A percentile compares a stretch with the other conserved stretches of the same genome.
Evolutionary conservation across 495 filamentous ascomycete genomes (phyloP).

Genomic region (Trichocladium antarcticum): DNA sequence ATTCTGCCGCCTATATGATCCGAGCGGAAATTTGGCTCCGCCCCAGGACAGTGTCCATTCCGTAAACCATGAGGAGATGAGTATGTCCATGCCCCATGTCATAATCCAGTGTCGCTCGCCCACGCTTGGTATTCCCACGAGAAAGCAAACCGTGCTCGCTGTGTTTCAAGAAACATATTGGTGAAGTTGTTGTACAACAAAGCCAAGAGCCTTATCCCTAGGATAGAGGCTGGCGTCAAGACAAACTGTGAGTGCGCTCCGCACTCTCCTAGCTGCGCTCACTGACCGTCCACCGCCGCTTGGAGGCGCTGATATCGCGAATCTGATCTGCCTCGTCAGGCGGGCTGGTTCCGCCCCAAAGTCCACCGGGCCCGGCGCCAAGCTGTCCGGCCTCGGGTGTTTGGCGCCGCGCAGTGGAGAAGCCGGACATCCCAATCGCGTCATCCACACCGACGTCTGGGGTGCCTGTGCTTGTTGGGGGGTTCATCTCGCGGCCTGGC

Average conservation of each 20-base stretch:
- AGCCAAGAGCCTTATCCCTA: background rate
- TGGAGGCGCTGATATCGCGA: slow-evolving; percentile 29
- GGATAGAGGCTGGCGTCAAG: background rate
- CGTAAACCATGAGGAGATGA: background rate
- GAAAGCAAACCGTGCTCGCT: too few relatives aligned
- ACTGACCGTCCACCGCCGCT: slow-evolving; percentile 39
- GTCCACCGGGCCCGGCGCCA: slow-evolving; percentile 22
- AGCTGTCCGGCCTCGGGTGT: slow-evolving; percentile 11
- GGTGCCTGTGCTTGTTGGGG: background rate
- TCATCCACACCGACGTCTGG: too few relatives aligned
- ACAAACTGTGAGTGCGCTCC: background rate
- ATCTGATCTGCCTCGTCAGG: slow-evolving; percentile 29
- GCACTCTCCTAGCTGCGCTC: slow-evolving; percentile 19
- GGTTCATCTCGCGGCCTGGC: background rate
- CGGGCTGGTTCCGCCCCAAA: slow-evolving; percentile 30
- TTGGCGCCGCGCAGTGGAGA: background rate
- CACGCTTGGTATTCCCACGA: background rate
- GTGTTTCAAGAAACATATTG: too few relatives aligned
- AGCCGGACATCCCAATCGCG: background rate
- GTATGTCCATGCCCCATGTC: background rate
- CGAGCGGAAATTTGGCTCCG: too few relatives aligned
- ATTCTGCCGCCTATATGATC: too few relatives aligned
- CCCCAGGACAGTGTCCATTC: too few relatives aligned
- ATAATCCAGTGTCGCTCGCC: slow-evolving; percentile 8
- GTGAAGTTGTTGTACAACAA: too few relatives aligned